phyloP scores from a whole-genome alignment of 768 basidiomycete species.

The Pilatotrama ljubarskyi region DNA sequence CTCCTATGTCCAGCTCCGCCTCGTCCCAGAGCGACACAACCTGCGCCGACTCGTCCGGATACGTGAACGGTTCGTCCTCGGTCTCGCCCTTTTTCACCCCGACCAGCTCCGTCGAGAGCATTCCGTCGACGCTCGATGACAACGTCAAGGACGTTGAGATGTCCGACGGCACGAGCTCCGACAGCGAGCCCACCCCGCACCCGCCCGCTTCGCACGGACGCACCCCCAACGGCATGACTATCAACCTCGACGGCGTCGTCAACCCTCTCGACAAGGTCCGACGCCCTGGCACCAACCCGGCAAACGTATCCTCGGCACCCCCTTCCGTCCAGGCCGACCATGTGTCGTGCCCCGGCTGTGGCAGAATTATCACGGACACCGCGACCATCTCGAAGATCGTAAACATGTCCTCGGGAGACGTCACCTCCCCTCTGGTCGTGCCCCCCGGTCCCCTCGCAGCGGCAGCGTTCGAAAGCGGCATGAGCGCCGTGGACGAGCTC shows the following conservation, averaged over 20 bases:
- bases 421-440: conserved; percentile 43
- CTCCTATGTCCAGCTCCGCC: conserved; percentile 25
- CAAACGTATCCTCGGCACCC: conserved; percentile 44
- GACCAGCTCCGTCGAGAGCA: conserved; percentile 28
- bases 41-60: conserved; percentile 15
- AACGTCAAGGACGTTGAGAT: conserved; percentile 26
- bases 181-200: conserved; percentile 25
- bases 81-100: conserved; percentile 30
- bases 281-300: conserved; percentile 23
- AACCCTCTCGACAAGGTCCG: conserved; percentile 29
- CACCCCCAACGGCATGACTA: conserved; percentile 42
- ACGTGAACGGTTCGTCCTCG: conserved; percentile 19
- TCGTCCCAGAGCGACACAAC: conserved; percentile 22
- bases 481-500: conserved; percentile 77
- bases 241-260: conserved; percentile 52
- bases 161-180: conserved; percentile 23
- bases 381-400: conserved; percentile 36
- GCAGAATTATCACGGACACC: conserved; percentile 48
- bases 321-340: conserved; percentile 43
- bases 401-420: conserved; percentile 23
- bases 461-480: conserved; percentile 58
- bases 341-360: conserved; percentile 55
- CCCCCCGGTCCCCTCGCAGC: conserved; percentile 56
- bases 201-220: conserved; percentile 20
- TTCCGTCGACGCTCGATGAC: conserved; percentile 21